A percentile compares a stretch with the other conserved stretches of the same genome.
phyloP scores from a whole-genome alignment of 805 yeast genomes.

The Candida fluviatilis region DNA sequence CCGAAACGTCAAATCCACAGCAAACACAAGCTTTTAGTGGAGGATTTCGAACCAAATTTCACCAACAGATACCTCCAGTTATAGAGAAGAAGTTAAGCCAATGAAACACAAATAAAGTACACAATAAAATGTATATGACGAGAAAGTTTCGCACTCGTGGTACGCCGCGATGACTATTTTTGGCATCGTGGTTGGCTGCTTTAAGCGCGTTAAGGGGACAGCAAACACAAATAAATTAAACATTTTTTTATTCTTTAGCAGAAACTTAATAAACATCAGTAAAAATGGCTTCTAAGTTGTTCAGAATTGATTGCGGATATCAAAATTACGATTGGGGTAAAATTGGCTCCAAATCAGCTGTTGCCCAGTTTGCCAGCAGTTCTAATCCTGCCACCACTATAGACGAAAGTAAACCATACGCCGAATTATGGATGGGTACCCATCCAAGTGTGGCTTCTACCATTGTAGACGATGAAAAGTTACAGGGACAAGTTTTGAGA shows the following conservation, averaged over 20 bases:
- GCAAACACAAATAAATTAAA: too few species aligned
- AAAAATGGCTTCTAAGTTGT: conserved; percentile 24
- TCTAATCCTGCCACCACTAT: conserved; percentile 60
- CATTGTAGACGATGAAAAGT: conserved; percentile 36
- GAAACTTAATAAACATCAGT: not conserved
- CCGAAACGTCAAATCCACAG: too few species aligned
- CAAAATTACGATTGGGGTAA: conserved; percentile 90
- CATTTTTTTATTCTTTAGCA: not conserved
- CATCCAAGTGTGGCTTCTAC: conserved; percentile 87
- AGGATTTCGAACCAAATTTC: too few species aligned
- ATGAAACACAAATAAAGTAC: too few species aligned
- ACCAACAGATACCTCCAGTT: too few species aligned
- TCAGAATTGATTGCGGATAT: conserved; percentile 50
- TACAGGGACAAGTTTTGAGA: conserved; percentile 54
- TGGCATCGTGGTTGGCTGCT: too few species aligned
- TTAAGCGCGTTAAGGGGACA: too few species aligned
- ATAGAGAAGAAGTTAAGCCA: too few species aligned
- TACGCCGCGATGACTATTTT: too few species aligned
- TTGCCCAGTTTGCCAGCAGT: conserved; percentile 77
- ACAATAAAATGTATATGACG: too few species aligned
- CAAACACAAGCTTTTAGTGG: too few species aligned
- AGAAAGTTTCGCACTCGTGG: too few species aligned
- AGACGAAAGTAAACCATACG: conserved; percentile 81
- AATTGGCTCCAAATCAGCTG: conserved; percentile 78
- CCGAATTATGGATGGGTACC: conserved; percentile 99